A percentile compares a stretch with the other conserved stretches of the same genome.
Evolutionary conservation across 116 monocot genomes (phyloP).

Genomic region (Thalassia testudinum): DNA sequence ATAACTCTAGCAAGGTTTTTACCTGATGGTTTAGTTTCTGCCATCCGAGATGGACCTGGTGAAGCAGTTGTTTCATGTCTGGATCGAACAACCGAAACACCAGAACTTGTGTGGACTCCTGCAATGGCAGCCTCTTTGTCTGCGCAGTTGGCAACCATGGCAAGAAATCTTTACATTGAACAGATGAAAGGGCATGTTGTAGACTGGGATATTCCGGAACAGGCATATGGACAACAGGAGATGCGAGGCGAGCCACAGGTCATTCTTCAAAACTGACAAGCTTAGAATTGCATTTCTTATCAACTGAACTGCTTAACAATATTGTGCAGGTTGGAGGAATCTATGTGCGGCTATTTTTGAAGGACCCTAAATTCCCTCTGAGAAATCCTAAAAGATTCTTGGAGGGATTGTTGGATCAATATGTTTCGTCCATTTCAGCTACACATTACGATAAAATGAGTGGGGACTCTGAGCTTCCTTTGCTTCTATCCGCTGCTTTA

Average conservation of each 20-base stretch:
- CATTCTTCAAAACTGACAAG: background rate
- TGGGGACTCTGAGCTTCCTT: constrained; percentile 79
- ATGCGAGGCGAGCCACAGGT: constrained; percentile 99
- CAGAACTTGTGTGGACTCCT: constrained; percentile 99
- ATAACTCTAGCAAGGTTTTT: constrained; percentile 92
- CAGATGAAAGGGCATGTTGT: constrained; percentile 80
- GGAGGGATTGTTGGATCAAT: constrained; percentile 97
- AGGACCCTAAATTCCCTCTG: constrained; percentile 95
- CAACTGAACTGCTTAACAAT: background rate
- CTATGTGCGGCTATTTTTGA: constrained; percentile 90
- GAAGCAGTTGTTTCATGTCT: constrained; percentile 73
- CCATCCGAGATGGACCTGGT: constrained; percentile 89
- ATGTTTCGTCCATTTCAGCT: constrained; percentile 86
- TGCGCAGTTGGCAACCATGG: constrained; percentile 95
- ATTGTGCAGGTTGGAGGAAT: constrained; percentile 92
- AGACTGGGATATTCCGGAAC: constrained; percentile 98
- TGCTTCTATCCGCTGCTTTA: constrained; percentile 88
- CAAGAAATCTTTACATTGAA: constrained; percentile 82
- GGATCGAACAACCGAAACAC: constrained; percentile 97
- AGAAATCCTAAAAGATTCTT: constrained; percentile 97
- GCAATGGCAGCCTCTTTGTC: constrained; percentile 98
- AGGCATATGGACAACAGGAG: constrained; percentile 88
- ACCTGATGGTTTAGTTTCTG: constrained; percentile 94
- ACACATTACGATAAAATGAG: constrained; percentile 66
- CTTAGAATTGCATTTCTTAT: background rate